Conservation (phyloP, 352 stramenopile species). For the Achlya hypogyna region DNA sequence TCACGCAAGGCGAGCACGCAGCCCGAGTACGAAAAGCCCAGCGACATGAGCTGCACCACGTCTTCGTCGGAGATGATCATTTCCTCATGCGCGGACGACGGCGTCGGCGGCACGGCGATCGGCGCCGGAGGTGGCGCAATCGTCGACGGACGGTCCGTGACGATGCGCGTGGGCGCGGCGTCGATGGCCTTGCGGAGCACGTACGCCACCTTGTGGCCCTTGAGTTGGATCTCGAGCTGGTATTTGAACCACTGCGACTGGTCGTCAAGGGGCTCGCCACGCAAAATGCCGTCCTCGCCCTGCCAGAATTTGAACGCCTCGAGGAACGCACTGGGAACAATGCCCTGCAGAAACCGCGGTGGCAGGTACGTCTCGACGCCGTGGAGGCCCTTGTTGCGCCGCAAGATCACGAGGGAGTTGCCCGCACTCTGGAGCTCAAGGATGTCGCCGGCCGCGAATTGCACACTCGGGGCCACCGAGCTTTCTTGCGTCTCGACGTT, state of each 20-base stretch:
- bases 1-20: slow-evolving; percentile 60
- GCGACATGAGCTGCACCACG: slow-evolving; percentile 80
- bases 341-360: slow-evolving; percentile 87
- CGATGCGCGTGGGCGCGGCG: slow-evolving; percentile 58
- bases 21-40: slow-evolving; percentile 83
- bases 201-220: slow-evolving; percentile 29
- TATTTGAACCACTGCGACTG: slow-evolving; percentile 87
- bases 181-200: slow-evolving; percentile 58
- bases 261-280: slow-evolving; percentile 86
- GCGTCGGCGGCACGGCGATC: slow-evolving; percentile 7
- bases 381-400: slow-evolving; percentile 52
- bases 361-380: slow-evolving; percentile 86
- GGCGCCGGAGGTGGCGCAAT: slow-evolving; percentile 40
- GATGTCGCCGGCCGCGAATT: slow-evolving; percentile 56
- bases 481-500: slow-evolving; percentile 51
- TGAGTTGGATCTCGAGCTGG: slow-evolving; percentile 64
- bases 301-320: slow-evolving; percentile 97
- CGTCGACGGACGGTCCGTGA: slow-evolving; percentile 16
- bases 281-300: slow-evolving; percentile 90
- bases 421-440: slow-evolving; percentile 48
- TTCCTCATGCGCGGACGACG: slow-evolving; percentile 1
- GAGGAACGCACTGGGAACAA: slow-evolving; percentile 90
- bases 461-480: slow-evolving; percentile 46
- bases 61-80: slow-evolving; percentile 62
- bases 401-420: slow-evolving; percentile 86